Conservation (phyloP, 306 rosid species). For the Inga oerstediana region DNA sequence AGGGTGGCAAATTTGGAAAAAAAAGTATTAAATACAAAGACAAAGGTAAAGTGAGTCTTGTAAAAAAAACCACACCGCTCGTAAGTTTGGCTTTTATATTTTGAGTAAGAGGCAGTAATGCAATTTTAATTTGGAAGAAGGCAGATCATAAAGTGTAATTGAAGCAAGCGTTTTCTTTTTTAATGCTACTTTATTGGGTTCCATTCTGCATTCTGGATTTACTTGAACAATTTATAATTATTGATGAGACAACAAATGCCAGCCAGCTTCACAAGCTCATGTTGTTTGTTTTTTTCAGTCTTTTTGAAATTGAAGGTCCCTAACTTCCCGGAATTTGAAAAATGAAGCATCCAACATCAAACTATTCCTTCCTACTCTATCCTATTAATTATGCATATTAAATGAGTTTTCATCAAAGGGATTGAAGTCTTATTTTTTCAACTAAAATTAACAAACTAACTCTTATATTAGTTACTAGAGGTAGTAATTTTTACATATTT, state of each 20-base stretch:
- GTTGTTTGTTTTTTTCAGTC: not conserved
- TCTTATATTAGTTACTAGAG: too few relatives aligned
- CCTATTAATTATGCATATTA: too few relatives aligned
- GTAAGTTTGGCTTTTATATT: too few relatives aligned
- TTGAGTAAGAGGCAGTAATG: too few relatives aligned
- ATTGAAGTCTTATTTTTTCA: too few relatives aligned
- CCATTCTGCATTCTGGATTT: not conserved
- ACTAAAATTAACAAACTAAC: too few relatives aligned
- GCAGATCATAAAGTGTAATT: conserved; percentile 38
- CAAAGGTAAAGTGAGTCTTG: too few relatives aligned
- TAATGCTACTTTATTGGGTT: conserved; percentile 56
- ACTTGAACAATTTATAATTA: not conserved
- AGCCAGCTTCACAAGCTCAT: conserved; percentile 12
- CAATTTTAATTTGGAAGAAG: conserved; percentile 14
- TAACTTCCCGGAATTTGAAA: not conserved
- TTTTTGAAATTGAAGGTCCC: not conserved
- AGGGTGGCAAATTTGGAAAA: too few relatives aligned
- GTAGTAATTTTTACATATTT: not conserved
- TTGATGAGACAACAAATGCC: conserved; percentile 21
- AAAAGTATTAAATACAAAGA: too few relatives aligned
- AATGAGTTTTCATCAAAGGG: too few relatives aligned
- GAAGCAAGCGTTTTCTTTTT: conserved; percentile 63
- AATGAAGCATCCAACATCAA: not conserved
- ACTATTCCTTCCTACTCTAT: not conserved
- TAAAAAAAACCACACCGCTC: too few relatives aligned